Conservation (phyloP, 148 eudicot species). For the Talinum fruticosum region DNA sequence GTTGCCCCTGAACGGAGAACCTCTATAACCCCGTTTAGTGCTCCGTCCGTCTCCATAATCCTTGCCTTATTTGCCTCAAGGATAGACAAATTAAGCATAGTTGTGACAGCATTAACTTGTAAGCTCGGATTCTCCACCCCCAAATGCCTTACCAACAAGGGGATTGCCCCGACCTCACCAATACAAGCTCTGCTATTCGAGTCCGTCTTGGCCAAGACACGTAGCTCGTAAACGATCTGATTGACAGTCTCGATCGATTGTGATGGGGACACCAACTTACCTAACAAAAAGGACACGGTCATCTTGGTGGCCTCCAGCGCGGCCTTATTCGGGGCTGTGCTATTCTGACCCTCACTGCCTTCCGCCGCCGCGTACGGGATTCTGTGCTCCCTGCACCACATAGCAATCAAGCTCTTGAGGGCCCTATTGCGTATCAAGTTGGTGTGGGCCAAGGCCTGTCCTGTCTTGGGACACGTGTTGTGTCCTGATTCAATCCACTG, state of each 20-base stretch:
- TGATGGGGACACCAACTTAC: slow-evolving; percentile 34
- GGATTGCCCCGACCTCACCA: slow-evolving; percentile 72
- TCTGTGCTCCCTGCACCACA: slow-evolving; percentile 84
- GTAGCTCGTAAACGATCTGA: slow-evolving; percentile 73
- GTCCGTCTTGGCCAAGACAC: slow-evolving; percentile 70
- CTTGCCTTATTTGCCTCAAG: slow-evolving; percentile 60
- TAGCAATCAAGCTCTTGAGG: slow-evolving; percentile 62
- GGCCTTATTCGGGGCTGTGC: slow-evolving; percentile 44
- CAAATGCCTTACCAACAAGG: slow-evolving; percentile 47
- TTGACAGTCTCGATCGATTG: slow-evolving; percentile 35
- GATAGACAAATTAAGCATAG: slow-evolving; percentile 75
- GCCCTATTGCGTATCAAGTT: slow-evolving; percentile 61
- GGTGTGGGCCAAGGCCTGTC: slow-evolving; percentile 58
- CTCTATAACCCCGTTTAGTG: slow-evolving; percentile 62
- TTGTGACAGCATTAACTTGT: slow-evolving; percentile 77
- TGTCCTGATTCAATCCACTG: slow-evolving; percentile 84
- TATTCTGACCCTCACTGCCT: slow-evolving; percentile 29
- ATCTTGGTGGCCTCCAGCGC: slow-evolving; percentile 81
- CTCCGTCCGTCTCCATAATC: slow-evolving; percentile 81
- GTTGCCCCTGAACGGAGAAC: slow-evolving; percentile 71
- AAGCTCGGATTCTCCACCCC: slow-evolving; percentile 51
- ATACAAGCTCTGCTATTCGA: slow-evolving; percentile 71
- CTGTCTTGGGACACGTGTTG: slow-evolving; percentile 84
- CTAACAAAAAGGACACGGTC: slow-evolving; percentile 66
- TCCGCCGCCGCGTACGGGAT: slow-evolving; percentile 56